These are phyloP conservation scores for Acanthamoeba polyphaga DNA, from an alignment of 208 protist species.

Conservation along the genomic window DNA sequence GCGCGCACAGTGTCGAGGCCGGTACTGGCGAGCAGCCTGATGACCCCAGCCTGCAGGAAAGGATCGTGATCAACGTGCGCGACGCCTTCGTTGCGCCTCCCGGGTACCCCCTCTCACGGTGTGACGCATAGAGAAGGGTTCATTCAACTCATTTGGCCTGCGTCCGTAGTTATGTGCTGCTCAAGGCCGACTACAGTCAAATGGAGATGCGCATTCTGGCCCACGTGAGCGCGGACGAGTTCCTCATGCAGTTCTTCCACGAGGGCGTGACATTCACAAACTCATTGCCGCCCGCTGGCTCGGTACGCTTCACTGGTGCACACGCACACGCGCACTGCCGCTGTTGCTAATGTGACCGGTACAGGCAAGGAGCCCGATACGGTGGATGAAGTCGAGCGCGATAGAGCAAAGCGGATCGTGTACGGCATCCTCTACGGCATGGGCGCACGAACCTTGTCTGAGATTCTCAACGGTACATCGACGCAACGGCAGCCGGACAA, in stretches of 20 bases:
- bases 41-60: not conserved
- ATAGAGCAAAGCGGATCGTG: constrained; percentile 46
- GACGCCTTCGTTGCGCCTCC: constrained; percentile 58
- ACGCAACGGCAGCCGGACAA: too few relatives aligned
- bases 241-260: constrained; percentile 58
- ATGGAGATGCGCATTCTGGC: constrained; percentile 76
- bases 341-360: not conserved
- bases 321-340: too few relatives aligned
- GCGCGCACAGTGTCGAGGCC: not conserved
- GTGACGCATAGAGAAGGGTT: too few relatives aligned
- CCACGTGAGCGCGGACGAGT: constrained; percentile 45
- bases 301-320: not conserved
- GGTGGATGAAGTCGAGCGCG: constrained; percentile 23
- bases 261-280: constrained; percentile 62
- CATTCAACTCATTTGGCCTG: not conserved
- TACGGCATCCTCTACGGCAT: constrained; percentile 76
- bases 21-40: not conserved
- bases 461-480: constrained; percentile 36
- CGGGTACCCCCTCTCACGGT: not conserved
- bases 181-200: constrained; percentile 69
- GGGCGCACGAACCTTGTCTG: constrained; percentile 19
- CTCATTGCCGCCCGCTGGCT: constrained; percentile 63
- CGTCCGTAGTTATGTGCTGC: constrained; percentile 8
- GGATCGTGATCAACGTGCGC: constrained; percentile 35
- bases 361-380: constrained; percentile 53